A percentile compares a stretch with the other conserved stretches of the same genome.
Evolutionary conservation across 371 early-diverging fungal genomes (phyloP).

Genomic region (Haplosporangium sp.): DNA sequence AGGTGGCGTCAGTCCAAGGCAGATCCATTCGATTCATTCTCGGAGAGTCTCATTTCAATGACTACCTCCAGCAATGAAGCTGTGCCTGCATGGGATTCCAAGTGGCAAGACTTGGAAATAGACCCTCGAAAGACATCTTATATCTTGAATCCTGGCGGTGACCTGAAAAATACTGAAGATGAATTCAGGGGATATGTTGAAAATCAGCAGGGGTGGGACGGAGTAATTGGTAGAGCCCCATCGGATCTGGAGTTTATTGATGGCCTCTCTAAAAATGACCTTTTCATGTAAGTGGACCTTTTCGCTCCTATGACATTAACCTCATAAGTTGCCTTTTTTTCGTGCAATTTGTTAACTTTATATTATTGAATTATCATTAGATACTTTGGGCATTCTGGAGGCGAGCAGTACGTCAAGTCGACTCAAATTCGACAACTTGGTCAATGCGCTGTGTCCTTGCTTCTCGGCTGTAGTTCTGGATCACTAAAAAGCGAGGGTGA

Average conservation of each 20-base stretch:
- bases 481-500: constrained; percentile 77
- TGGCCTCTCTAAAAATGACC: constrained; percentile 67
- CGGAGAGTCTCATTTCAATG: not conserved
- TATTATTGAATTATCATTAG: constrained; percentile 43
- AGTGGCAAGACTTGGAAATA: constrained; percentile 57
- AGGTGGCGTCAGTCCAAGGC: not conserved
- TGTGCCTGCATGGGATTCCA: not conserved
- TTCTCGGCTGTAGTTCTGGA: constrained; percentile 96
- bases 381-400: constrained; percentile 99
- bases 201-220: constrained; percentile 76
- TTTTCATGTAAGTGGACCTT: constrained; percentile 75
- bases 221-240: constrained; percentile 78
- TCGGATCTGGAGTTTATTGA: constrained; percentile 71
- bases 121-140: constrained; percentile 74
- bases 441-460: constrained; percentile 78
- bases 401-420: constrained; percentile 86
- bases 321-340: not conserved
- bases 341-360: not conserved
- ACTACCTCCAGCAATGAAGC: not conserved
- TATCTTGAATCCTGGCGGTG: constrained; percentile 91
- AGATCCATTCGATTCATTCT: not conserved
- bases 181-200: constrained; percentile 73
- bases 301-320: constrained; percentile 1
- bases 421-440: constrained; percentile 72
- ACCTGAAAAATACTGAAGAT: constrained; percentile 84